Evolutionary conservation across 306 rosid genomes (phyloP).

Genomic region (Casuarina glauca): DNA sequence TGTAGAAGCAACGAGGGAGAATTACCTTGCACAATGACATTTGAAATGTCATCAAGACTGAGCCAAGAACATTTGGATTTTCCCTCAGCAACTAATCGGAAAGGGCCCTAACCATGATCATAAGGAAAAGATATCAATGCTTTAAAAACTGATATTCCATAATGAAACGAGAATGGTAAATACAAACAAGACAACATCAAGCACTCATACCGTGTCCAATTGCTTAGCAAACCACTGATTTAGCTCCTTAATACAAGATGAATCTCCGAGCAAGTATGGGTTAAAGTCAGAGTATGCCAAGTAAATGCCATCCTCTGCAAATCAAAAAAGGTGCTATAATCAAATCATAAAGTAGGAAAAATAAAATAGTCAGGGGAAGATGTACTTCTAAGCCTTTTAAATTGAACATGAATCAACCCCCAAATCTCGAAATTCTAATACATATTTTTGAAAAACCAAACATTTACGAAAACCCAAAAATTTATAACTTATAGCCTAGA

Average conservation of each 20-base stretch:
- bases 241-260: slow-evolving; percentile 79
- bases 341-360: slow-evolving; percentile 27
- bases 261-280: slow-evolving; percentile 82
- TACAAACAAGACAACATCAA: no score
- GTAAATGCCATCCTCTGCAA: slow-evolving; percentile 87
- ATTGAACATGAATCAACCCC: slow-evolving; percentile 6
- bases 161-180: neutral
- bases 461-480: neutral
- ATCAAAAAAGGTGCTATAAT: slow-evolving; percentile 24
- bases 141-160: neutral
- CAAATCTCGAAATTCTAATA: neutral
- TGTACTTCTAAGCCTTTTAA: neutral
- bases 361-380: neutral
- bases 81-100: slow-evolving; percentile 94
- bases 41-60: slow-evolving; percentile 91
- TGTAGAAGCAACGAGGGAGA: slow-evolving; percentile 19
- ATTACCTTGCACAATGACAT: slow-evolving; percentile 78
- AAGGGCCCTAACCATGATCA: slow-evolving; percentile 71
- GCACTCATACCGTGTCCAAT: slow-evolving; percentile 73
- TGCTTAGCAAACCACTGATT: slow-evolving; percentile 97
- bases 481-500: neutral
- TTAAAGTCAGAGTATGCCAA: slow-evolving; percentile 88
- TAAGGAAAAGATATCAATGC: slow-evolving; percentile 14
- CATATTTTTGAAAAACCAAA: neutral
- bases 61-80: slow-evolving; percentile 97